Base-by-base conservation (phyloP, 352 stramenopile species). In the Phytophthora agathidicida region DNA sequence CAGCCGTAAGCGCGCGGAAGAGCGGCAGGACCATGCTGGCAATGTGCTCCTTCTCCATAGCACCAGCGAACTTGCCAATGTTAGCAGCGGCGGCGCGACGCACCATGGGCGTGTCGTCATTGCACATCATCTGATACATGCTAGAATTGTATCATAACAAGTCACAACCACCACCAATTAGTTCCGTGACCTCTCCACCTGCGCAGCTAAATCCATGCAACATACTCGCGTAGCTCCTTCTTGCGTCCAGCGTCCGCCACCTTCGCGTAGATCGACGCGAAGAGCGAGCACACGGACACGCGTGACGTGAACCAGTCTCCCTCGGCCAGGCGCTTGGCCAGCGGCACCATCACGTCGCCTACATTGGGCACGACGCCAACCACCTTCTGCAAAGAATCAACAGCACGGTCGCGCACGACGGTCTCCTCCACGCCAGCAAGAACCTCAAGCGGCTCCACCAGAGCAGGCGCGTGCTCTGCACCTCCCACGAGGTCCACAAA, bases 351-450 rank as follows among this genome's bases (percentile, higher is more conserved):
- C 31, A 88, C 61, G 20, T 92, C 80, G 16, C 75, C 80, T 26
- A 71, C 80, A 54, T 71, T 80, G 24, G 80, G 81, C 33, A 91
- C 33, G 23, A 91, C 82, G 20, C 65, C 75, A 44, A 80, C 71
- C 28, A 91, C 76, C 59, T 91, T 94, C 32, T 90, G 77, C 55
- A 94, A 61, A 9, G 84, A 88, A 41, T 82, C 78, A 14, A 94
- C 80, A 19, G 84, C 80, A 38, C 75, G 77, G 49, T 98, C 89
- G 9, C 94, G 80, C 20, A 98, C 94, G 13, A 98, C 94, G 2
- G 93, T 98, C 65, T 98, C 94, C 73, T 98, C 94, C 6, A 98
- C 86, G 38, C 73, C 80, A 3, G 88, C 90, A 7, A 98, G 80
- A 28, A 93, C 80, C 69, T 98, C 94, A 33, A 98, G 91, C 7